Evolutionary conservation across 345 rosid genomes (phyloP), one percentile per base, ranked within the genome.

Genomic region (Hirschfeldia incana): DNA sequence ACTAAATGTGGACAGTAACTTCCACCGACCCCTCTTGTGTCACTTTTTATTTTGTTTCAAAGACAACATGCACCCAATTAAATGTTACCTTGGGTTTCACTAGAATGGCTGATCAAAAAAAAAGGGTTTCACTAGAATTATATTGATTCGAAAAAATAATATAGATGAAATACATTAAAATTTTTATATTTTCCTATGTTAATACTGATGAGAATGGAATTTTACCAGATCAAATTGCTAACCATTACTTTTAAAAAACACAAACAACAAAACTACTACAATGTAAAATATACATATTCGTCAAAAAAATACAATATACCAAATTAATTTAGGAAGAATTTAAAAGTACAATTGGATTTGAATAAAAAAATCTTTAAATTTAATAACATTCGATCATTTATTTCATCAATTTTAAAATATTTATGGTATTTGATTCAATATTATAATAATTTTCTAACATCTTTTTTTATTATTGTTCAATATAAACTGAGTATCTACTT

Each of bases 1-100:
- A 73, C 73, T 78, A 78, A 66, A 79, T 67, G 77, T 32, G 68
- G 77, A 72, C 69, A 66, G 59, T 51, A 79, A 79, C 69, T 79
- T 73, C 63, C 68, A 65, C 73, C 67, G 73, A 66, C 69, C 44
- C 73, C 21, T 68, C 72, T 58, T 32, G 69, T 72, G 67, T 65
- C 72, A 72, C 32, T 64, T 64, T 70, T 64, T 64, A 17, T 64
- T 71, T 70, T 32, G 17, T 78, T 66, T 60, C 68, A 34, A 53
- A 4, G 32, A 10, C 42, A 65, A 30, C 73, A 58, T 58, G 51
- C 63, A 72, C 53, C 30, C 73, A 58, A 32, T 58, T 66, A 58
- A 78, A 78, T 72, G 81, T 37, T 67, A 66, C 67, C 36, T 57
- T 57, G 46, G 6, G n/a, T 65, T 66, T 30, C 57, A 49, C 57